Base-by-base conservation (phyloP, 371 early-diverging fungal genomes). In the Entomophthora muscae region DNA sequence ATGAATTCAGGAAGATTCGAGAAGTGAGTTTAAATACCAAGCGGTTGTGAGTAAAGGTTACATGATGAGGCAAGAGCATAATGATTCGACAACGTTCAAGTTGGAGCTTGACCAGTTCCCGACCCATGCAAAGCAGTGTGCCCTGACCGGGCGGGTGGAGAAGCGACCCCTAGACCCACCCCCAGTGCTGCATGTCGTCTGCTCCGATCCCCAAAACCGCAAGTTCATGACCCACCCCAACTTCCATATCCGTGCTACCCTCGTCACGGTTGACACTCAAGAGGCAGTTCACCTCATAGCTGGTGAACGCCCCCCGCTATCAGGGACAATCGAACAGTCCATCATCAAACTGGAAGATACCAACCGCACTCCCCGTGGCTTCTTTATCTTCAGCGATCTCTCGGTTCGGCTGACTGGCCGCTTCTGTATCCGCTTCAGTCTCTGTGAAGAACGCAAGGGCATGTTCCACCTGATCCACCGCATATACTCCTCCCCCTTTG, bases 321-420 rank as follows among this genome's bases (percentile, higher is more conserved):
- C 42, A 10, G 53, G 53, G 23, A 42, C 12, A 5, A 33, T 21
- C 13, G n/a, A n/a, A 26, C 61, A 61, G 31, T 57, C 58, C 7
- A 57, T 57, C 26, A 26, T 29, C 26, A 57, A 31, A 21, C 76
- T 95, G 62, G 86, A 86, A 61, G 97, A 95, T 66, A 76, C 82
- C 27, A 86, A 89, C 67, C 82, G 83, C 65, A 75, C 29, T 28
- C 89, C 91, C 64, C 95, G 89, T 58, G 93, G 89, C 0, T 95
- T 92, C 72, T 95, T 95, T 77, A 93, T 95, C 32, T 96, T 95
- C 73, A 90, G 90, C 52, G 97, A 96, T 68, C 72, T 95, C 61
- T 89, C 89, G 1, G 89, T 92, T n/a, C 74, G 95, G 42, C 80
- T 88, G 70, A 93, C 94, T 66, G 97, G 97, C 29, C 72, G 76